These are phyloP conservation scores for Salvia sclarea DNA, from an alignment of 305 asterid genomes.

Conservation along the genomic window DNA sequence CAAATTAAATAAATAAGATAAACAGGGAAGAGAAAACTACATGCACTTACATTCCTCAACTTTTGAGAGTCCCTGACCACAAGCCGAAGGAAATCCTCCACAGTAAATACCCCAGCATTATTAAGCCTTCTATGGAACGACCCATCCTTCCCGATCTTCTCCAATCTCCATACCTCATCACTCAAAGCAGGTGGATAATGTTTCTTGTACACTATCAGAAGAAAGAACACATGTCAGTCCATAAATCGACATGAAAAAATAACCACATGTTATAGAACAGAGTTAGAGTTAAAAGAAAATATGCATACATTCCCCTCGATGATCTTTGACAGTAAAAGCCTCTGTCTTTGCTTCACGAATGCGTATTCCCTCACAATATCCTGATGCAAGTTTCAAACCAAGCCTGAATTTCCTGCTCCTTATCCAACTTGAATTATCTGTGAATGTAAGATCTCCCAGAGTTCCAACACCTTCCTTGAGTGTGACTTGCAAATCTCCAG, in stretches of 20 bases:
- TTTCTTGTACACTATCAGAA: constrained; percentile 81
- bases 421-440: constrained; percentile 72
- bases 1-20: neutral
- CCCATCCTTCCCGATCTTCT: constrained; percentile 96
- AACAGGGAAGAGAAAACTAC: neutral
- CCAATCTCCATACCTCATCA: constrained; percentile 98
- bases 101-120: constrained; percentile 68
- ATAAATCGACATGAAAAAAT: neutral
- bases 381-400: constrained; percentile 51
- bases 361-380: constrained; percentile 42
- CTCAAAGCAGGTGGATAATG: constrained; percentile 91
- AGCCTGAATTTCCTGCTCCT: constrained; percentile 69
- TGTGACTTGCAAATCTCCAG: constrained; percentile 55
- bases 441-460: constrained; percentile 57
- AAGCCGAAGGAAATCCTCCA: constrained; percentile 90
- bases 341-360: constrained; percentile 61
- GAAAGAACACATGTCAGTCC: constrained; percentile 24
- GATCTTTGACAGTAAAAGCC: constrained; percentile 65
- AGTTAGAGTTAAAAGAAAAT: constrained; percentile 17
- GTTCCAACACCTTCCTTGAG: constrained; percentile 62
- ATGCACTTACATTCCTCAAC: constrained; percentile 72
- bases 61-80: constrained; percentile 82
- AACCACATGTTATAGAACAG: constrained; percentile 11
- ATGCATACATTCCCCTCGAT: constrained; percentile 77
- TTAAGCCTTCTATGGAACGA: constrained; percentile 92